Conservation (phyloP, 2,329 filamentous ascomycete genomes). For the Beauveria varroae region DNA sequence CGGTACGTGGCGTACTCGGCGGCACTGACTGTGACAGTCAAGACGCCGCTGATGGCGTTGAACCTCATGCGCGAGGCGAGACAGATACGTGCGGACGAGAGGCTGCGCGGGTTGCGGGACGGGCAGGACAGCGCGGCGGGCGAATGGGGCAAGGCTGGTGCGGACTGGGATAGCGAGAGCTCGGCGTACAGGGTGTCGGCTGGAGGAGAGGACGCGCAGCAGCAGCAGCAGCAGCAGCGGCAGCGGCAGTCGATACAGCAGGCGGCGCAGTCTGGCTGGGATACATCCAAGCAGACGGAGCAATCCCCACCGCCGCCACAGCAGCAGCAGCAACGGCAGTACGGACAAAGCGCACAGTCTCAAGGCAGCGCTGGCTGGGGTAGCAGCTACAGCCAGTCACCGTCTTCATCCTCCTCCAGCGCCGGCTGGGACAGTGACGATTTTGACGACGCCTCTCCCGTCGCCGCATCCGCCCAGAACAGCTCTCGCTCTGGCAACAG, state of each 20-base stretch:
- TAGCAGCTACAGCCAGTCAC: neutral
- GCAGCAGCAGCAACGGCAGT: neutral
- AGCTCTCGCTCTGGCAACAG: conserved; percentile 13
- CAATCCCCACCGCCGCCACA: neutral
- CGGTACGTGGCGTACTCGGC: conserved; percentile 29
- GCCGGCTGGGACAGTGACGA: conserved; percentile 21
- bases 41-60: conserved; percentile 24
- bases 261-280: conserved; percentile 15
- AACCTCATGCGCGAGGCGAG: conserved; percentile 16
- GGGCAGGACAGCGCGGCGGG: neutral
- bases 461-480: conserved; percentile 25
- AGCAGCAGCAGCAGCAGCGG: conserved; percentile 5
- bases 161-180: neutral
- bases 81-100: neutral
- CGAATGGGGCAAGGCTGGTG: neutral
- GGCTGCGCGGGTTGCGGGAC: neutral
- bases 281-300: conserved; percentile 1
- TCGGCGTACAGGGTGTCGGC: neutral
- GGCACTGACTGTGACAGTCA: conserved; percentile 18
- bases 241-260: conserved; percentile 7
- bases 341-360: neutral
- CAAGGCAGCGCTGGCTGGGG: conserved; percentile 6
- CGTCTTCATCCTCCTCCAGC: neutral
- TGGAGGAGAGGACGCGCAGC: neutral
- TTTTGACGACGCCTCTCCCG: conserved; percentile 38